Base-by-base conservation (phyloP, 2,329 filamentous ascomycete genomes). In the Colletotrichum sp. region DNA sequence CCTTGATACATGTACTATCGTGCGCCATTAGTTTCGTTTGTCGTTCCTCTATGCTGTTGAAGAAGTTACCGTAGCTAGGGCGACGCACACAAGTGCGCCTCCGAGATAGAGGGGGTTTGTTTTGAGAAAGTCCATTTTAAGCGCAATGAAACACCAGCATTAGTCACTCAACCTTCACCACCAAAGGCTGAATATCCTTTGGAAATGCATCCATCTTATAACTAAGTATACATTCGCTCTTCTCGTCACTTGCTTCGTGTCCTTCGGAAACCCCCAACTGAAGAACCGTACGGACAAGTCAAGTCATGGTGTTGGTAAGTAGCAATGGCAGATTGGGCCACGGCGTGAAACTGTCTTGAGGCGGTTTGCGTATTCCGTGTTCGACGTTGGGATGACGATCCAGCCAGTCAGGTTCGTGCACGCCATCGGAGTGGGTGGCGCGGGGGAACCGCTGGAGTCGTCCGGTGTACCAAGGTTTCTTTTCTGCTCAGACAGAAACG, bases 381-480 rank as follows among this genome's bases (percentile, higher is more conserved):
- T 52, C 13, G 28, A 18, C n/a, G 12, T 71, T 66, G 48, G 60
- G 72, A 71, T 28, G 48, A 48, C 26, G 34, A n/a, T 12, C 6
- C 24, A n/a, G n/a, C 66, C 64, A 68, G n/a, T 70, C 15, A 59
- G 26, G 59, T 59, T 32, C 18, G 57, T 18, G 32, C 18, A 74
- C n/a, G 13, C 15, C 13, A 30, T 48, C 21, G 21, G 43, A 34
- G 59, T 57, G 21, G 43, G 26, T 36, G 52, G 10, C 24, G 16
- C 66, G 57, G 71, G 57, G 39, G 32, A 70, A 74, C 71, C 21
- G 28, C 43, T 59, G 71, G 66, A 64, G 71, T 64, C 43, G 66
- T 70, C 71, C 71, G 71, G 66, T 57, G 9, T 70, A 21, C 71
- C 39, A 65, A 67, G 71, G 69, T 65, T 30, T 15, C 16, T 70